Evolutionary conservation across 148 eudicot species (phyloP).

Genomic region (Vaccinium vitisidaea): DNA sequence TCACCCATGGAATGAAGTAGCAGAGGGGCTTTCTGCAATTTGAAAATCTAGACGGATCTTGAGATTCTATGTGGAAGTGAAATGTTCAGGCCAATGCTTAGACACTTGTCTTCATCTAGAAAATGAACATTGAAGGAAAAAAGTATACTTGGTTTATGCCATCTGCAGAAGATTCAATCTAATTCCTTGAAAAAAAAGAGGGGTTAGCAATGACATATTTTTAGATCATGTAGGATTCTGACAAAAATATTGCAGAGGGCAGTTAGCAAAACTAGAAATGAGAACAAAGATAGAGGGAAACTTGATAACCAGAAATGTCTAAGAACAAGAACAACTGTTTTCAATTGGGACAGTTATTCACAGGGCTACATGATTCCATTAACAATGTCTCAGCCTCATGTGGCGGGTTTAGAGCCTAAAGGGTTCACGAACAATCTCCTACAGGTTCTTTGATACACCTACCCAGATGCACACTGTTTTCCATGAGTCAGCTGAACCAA

Average conservation of each 20-base stretch:
- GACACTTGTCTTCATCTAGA: neutral
- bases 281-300: neutral
- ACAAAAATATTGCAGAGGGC: neutral
- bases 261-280: neutral
- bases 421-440: neutral
- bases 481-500: neutral
- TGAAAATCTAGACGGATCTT: neutral
- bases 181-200: neutral
- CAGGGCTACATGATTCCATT: neutral
- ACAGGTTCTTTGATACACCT: neutral
- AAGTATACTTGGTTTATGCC: neutral
- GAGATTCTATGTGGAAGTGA: neutral
- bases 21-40: conserved; percentile 1
- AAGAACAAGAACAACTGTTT: neutral
- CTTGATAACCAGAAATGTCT: neutral
- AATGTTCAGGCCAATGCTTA: neutral
- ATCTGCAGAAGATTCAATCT: neutral
- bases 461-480: neutral
- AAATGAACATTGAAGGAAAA: neutral
- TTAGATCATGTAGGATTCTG: neutral
- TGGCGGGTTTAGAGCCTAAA: neutral
- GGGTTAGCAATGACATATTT: neutral
- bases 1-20: neutral
- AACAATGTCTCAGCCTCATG: neutral
- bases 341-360: neutral